A percentile compares a stretch with the other conserved stretches of the same genome.
phyloP scores from a whole-genome alignment of 2,329 filamentous ascomycete species.

The Cyphellophora europaea region DNA sequence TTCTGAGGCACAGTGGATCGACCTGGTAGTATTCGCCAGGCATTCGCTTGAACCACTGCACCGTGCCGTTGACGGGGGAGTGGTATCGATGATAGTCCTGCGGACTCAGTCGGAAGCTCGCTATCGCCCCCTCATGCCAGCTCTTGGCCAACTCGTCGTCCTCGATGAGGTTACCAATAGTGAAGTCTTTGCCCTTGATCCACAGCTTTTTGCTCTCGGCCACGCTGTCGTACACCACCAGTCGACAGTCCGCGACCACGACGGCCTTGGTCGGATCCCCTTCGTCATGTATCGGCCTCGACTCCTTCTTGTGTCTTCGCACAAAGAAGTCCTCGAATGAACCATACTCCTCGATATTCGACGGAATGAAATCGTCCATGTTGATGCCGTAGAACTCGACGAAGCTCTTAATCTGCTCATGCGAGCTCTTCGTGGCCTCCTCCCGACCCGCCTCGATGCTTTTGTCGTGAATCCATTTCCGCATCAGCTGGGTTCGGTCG shows the following conservation, averaged over 20 bases:
- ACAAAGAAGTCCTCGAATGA: slow-evolving; percentile 99
- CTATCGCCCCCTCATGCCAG: slow-evolving; percentile 70
- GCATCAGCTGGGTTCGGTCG: slow-evolving; percentile 27
- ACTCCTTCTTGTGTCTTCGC: slow-evolving; percentile 73
- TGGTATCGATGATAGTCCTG: slow-evolving; percentile 99
- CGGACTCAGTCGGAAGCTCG: slow-evolving; percentile 87
- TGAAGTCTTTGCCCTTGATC: slow-evolving; percentile 96
- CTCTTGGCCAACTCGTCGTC: slow-evolving; percentile 61
- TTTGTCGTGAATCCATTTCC: slow-evolving; percentile 28
- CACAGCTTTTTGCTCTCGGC: slow-evolving; percentile 80
- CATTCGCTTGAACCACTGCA: slow-evolving; percentile 76
- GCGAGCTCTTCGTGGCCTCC: slow-evolving; percentile 86
- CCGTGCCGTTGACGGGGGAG: slow-evolving; percentile 82
- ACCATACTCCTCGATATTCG: slow-evolving; percentile 68
- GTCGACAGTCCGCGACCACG: slow-evolving; percentile 85
- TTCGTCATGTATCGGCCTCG: slow-evolving; percentile 82
- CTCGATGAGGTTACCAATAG: slow-evolving; percentile 72
- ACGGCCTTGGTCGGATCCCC: slow-evolving; percentile 78
- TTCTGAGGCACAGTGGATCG: slow-evolving; percentile 96
- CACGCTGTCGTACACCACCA: slow-evolving; percentile 84
- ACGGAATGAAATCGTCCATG: slow-evolving; percentile 76
- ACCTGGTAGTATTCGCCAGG: slow-evolving; percentile 98
- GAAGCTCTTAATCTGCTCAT: slow-evolving; percentile 77
- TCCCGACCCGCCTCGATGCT: slow-evolving; percentile 57
- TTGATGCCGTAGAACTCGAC: slow-evolving; percentile 91